Evolutionary conservation across 2,329 filamentous ascomycete genomes (phyloP), one percentile per base, ranked within the genome.

Genomic region (Aspergillus felis): DNA sequence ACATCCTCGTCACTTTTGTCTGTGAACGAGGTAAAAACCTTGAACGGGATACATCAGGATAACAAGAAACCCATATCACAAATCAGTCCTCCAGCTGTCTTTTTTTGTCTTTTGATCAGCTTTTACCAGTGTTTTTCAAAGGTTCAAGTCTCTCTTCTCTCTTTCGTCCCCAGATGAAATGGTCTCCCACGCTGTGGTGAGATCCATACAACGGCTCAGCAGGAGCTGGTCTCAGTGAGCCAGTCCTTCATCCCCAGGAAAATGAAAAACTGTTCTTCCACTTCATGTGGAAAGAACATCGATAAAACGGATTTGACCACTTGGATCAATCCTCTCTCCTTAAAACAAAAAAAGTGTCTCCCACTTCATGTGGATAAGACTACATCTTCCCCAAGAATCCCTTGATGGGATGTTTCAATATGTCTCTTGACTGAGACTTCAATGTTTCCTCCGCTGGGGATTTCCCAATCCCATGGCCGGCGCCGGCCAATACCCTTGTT

Each of bases 1-100:
- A 65, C 59, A 32, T 62, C 60, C 56, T 54, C 50, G 38, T 50
- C 50, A 51, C 38, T 54, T 55, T 38, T 38, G 5, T 47, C 41
- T 41, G 20, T 55, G 50, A 46, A 29, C 52, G 46, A 58, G 64
- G 58, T 62, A 63, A 66, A 67, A 65, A 61, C 62, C 65, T 61
- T 64, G 60, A 50, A 49, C 61, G 51, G 57, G 61, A 60, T 48
- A 28, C 25, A 20, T 35, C 48, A 46, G 50, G 49, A 35, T 35
- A 17, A 17, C 54, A 42, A 25, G 47, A 50, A 25, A 48, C 17
- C 29, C 20, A 52, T 14, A 35, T 14, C 32, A 17, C 32, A 35
- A 42, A 22, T 29, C 7, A 17, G 29, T 25, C 35, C 29, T 22
- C 32, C 41, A 46, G 42, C 38, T 38, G 24, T 49, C n/a, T 49